Percentiles rank a stretch among this genome's conserved stretches.
phyloP scores from a whole-genome alignment of 495 filamentous ascomycete species.

The Hypoxylon perforatum region DNA sequence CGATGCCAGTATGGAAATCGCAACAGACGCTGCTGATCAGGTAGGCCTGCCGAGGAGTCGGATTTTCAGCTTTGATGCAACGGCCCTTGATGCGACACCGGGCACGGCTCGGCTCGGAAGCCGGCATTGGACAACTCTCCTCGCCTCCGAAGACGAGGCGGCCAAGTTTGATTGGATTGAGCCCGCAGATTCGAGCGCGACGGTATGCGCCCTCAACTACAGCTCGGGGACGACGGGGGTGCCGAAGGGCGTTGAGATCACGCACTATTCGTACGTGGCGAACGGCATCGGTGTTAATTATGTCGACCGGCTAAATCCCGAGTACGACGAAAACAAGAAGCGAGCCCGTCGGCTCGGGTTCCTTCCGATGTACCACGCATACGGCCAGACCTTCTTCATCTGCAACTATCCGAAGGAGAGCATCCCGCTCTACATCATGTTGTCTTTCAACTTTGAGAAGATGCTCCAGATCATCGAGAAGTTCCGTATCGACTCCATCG shows the following conservation, averaged over 20 bases:
- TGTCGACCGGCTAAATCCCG: constrained; percentile 57
- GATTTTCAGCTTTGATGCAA: constrained; percentile 62
- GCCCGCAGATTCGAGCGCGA: constrained; percentile 46
- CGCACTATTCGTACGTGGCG: constrained; percentile 76
- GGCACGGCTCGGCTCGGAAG: constrained; percentile 51
- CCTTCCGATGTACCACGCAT: constrained; percentile 81
- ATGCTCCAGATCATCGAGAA: constrained; percentile 75
- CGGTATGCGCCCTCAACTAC: constrained; percentile 72
- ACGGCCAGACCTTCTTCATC: constrained; percentile 62
- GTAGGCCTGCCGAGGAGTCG: constrained; percentile 68
- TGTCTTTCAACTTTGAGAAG: constrained; percentile 75
- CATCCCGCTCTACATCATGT: constrained; percentile 75
- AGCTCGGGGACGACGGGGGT: constrained; percentile 82
- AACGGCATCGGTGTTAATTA: constrained; percentile 69
- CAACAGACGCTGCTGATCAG: constrained; percentile 72
- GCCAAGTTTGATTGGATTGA: constrained; percentile 58
- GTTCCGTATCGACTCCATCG: constrained; percentile 71
- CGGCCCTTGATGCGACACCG: constrained; percentile 51
- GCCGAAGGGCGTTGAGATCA: constrained; percentile 85
- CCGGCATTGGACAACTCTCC: constrained; percentile 57
- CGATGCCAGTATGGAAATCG: constrained; percentile 65
- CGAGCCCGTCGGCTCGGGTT: constrained; percentile 58
- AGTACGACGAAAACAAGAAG: constrained; percentile 49
- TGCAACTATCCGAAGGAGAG: constrained; percentile 48
- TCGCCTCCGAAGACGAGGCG: constrained; percentile 53